A percentile compares a stretch with the other conserved stretches of the same genome.
phyloP scores from a whole-genome alignment of 2,329 filamentous ascomycete species.

The Torrubiellomyces zombiae region DNA sequence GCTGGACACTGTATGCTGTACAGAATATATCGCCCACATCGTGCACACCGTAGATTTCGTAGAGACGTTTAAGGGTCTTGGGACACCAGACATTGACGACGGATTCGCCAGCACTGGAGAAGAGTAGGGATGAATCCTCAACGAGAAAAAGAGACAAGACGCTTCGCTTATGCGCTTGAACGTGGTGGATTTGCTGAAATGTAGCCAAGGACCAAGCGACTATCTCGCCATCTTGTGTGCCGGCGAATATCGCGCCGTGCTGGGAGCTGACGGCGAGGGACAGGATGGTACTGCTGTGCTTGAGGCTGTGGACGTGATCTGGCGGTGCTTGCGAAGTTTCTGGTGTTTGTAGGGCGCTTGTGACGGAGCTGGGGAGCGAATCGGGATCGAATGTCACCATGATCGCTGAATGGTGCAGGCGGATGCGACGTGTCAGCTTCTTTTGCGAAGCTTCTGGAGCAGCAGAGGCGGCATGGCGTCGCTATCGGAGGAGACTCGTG shows the following conservation, averaged over 20 bases:
- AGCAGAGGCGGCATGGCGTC: slow-evolving; percentile 1
- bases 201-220: slow-evolving; percentile 80
- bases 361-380: slow-evolving; percentile 4
- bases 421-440: slow-evolving; percentile 2
- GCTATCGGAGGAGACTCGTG: no score
- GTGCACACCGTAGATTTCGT: slow-evolving; percentile 83
- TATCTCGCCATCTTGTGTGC: slow-evolving; percentile 87
- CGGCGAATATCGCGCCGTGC: slow-evolving; percentile 71
- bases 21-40: slow-evolving; percentile 95
- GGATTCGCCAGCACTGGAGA: slow-evolving; percentile 86
- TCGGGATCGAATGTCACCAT: slow-evolving; percentile 2
- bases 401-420: neutral
- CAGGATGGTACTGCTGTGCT: slow-evolving; percentile 65
- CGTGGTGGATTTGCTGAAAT: slow-evolving; percentile 60
- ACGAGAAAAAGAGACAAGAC: slow-evolving; percentile 76
- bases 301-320: slow-evolving; percentile 56
- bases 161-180: slow-evolving; percentile 83
- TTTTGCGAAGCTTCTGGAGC: no score
- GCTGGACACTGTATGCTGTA: slow-evolving; percentile 66
- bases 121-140: slow-evolving; percentile 56
- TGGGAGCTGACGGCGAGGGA: slow-evolving; percentile 66
- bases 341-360: slow-evolving; percentile 6
- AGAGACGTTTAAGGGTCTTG: slow-evolving; percentile 55
- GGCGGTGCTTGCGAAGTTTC: slow-evolving; percentile 22
- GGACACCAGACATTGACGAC: slow-evolving; percentile 92